These are phyloP conservation scores for Hymenoscyphus albidus DNA, from an alignment of 2,329 filamentous ascomycete species.

Conservation along the genomic window DNA sequence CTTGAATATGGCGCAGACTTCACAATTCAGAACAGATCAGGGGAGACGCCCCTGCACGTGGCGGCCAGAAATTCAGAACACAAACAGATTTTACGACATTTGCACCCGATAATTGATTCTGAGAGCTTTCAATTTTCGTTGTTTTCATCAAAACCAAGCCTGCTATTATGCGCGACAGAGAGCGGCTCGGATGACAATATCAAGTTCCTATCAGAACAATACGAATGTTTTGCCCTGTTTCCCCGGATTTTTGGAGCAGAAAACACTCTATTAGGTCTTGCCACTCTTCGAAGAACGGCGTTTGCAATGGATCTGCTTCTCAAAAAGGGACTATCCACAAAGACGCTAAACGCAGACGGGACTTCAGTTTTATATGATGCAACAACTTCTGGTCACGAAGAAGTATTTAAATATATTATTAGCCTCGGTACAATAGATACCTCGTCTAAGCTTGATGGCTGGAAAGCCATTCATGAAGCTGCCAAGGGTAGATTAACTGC, in stretches of 20 bases:
- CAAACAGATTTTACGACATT: neutral
- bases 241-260: neutral
- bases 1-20: neutral
- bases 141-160: neutral
- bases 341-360: neutral
- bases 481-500: neutral
- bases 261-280: neutral
- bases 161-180: neutral
- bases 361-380: neutral
- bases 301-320: neutral
- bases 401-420: neutral
- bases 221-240: neutral
- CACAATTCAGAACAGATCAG: neutral
- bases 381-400: neutral
- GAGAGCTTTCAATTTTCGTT: neutral
- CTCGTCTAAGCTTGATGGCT: neutral
- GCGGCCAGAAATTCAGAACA: neutral
- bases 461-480: neutral
- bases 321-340: neutral
- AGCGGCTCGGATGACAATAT: neutral
- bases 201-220: neutral
- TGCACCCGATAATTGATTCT: neutral
- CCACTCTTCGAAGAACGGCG: neutral
- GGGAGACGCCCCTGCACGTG: neutral
- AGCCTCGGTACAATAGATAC: neutral